Conservation (phyloP, 2,329 filamentous ascomycete species). For the Fusarium coicis region DNA sequence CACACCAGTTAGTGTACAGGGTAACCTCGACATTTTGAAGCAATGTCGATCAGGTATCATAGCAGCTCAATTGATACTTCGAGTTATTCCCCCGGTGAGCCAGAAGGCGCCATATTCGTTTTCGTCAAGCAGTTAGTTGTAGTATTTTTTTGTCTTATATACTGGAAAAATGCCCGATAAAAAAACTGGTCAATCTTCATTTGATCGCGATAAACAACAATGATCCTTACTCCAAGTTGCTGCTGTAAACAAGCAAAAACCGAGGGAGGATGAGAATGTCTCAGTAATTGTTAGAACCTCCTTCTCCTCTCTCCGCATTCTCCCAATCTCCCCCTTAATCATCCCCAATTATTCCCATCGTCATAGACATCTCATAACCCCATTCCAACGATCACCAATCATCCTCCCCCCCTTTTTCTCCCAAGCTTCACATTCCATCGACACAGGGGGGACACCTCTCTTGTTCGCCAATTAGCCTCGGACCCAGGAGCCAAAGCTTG, state of each 20-base stretch:
- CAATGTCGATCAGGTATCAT: neutral
- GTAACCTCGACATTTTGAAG: neutral
- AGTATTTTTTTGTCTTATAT: fast-evolving
- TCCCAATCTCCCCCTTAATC: neutral
- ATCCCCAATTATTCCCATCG: neutral
- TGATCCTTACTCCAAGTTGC: too few species aligned
- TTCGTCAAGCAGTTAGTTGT: fast-evolving
- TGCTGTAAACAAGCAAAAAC: neutral
- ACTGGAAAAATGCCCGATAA: fast-evolving
- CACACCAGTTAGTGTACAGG: neutral
- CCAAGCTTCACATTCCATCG: neutral
- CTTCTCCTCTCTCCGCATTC: neutral
- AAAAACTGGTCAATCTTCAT: fast-evolving
- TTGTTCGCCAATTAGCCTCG: neutral
- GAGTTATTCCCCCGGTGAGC: neutral
- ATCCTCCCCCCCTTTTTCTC: neutral
- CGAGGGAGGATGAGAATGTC: fast-evolving
- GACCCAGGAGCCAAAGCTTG: neutral
- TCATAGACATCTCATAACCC: neutral
- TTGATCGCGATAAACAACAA: neutral
- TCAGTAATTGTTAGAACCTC: neutral
- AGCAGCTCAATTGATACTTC: too few species aligned
- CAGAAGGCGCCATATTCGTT: neutral
- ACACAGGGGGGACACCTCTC: neutral
- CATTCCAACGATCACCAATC: neutral